Conservation (phyloP, 2,329 filamentous ascomycete species). For the Ascomycota sp. region DNA sequence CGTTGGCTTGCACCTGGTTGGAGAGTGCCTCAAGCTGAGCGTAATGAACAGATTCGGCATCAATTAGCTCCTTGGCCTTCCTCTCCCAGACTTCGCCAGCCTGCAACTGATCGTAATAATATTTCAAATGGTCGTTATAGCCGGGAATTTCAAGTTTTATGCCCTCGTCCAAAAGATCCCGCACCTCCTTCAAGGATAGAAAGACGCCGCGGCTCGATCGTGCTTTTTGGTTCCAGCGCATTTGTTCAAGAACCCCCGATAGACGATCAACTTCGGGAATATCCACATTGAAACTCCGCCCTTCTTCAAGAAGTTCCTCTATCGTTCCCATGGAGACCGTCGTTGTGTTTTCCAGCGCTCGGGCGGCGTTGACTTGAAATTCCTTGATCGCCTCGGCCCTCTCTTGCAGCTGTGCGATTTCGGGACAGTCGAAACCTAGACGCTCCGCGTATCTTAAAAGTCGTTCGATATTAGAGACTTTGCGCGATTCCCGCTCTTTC, state of each 20-base stretch:
- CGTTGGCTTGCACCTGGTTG: constrained; percentile 46
- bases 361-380: constrained; percentile 57
- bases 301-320: constrained; percentile 76
- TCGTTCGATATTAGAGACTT: constrained; percentile 68
- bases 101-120: constrained; percentile 52
- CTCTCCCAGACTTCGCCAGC: constrained; percentile 74
- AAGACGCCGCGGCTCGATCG: constrained; percentile 38
- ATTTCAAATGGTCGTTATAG: constrained; percentile 57
- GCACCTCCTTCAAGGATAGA: constrained; percentile 56
- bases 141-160: constrained; percentile 54
- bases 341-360: constrained; percentile 43
- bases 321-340: constrained; percentile 48
- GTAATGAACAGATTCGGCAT: constrained; percentile 79
- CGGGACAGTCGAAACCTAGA: constrained; percentile 79
- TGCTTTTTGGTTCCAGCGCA: constrained; percentile 72
- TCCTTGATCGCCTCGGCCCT: constrained; percentile 63
- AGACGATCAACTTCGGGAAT: constrained; percentile 71
- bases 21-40: constrained; percentile 84
- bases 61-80: constrained; percentile 79
- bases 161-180: constrained; percentile 56
- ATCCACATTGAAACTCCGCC: constrained; percentile 74
- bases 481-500: constrained; percentile 69
- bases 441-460: constrained; percentile 65
- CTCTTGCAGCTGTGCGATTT: constrained; percentile 69
- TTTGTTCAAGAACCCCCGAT: constrained; percentile 57